These are phyloP conservation scores for Linnemannia exigua DNA, from an alignment of 192 early-diverging fungal species.

Conservation along the genomic window DNA sequence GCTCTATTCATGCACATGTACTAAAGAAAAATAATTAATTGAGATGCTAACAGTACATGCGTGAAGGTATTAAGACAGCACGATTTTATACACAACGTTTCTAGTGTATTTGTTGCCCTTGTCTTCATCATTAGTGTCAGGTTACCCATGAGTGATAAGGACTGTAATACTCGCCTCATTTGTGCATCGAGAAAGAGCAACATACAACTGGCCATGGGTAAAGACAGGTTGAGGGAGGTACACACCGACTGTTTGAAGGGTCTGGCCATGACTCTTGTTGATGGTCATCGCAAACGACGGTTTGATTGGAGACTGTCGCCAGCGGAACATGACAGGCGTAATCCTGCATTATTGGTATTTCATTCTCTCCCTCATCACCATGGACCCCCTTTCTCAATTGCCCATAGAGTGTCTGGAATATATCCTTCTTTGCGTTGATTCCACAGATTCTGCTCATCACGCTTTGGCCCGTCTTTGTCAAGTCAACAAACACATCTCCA, in stretches of 20 bases:
- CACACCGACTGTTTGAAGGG: not conserved
- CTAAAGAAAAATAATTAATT: too few relatives aligned
- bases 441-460: not conserved
- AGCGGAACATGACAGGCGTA: not conserved
- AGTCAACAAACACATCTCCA: not conserved
- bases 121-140: not conserved
- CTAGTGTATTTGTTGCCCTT: too few relatives aligned
- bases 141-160: not conserved
- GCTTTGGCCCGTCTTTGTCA: not conserved
- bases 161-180: not conserved
- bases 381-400: not conserved
- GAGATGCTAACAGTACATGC: too few relatives aligned
- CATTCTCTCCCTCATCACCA: not conserved
- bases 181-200: not conserved
- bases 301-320: slow-evolving; percentile 27
- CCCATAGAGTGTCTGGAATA: not conserved
- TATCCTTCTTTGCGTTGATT: not conserved
- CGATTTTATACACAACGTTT: too few relatives aligned
- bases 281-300: too few relatives aligned
- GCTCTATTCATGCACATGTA: too few relatives aligned
- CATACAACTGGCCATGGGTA: slow-evolving; percentile 4
- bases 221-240: slow-evolving; percentile 11
- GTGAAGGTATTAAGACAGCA: too few relatives aligned
- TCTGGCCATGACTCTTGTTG: too few relatives aligned
- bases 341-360: not conserved